Base-by-base conservation (phyloP, 2,329 filamentous ascomycete species). In the Xylariaceae sp. region DNA sequence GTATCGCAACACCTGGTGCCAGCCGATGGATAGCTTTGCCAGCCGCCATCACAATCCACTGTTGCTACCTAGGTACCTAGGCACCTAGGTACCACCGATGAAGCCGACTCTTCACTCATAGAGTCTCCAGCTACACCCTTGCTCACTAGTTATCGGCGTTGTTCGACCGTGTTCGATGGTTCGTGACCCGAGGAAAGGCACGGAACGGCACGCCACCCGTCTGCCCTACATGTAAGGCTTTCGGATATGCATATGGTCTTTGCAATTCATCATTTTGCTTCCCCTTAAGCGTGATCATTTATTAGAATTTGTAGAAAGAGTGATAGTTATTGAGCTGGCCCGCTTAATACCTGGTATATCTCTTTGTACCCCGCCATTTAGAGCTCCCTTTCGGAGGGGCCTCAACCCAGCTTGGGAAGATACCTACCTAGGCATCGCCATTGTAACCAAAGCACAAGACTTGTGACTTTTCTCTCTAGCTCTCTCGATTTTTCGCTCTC, bases 111-210 rank as follows among this genome's bases (percentile, higher is more conserved):
- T n/a, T n/a, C n/a, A n/a, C n/a, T n/a, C n/a, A n/a, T n/a, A n/a
- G n/a, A n/a, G n/a, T n/a, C n/a, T n/a, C n/a, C n/a, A n/a, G n/a
- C n/a, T n/a, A n/a, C 23, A 21, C 33, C 33, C 31, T 48, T 48
- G 45, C 31, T 14, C 36, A 6, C n/a, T 37, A 34, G 17, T 3
- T 28, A 24, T 53, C 55, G 45, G 36, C n/a, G 36, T n/a, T 37
- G 28, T 60, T 58, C 55, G 46, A 58, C 51, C n/a, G 36, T 34
- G 17, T 56, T 59, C 60, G 51, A 56, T 47, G 40, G 47, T 21
- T 39, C n/a, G 17, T 45, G n/a, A 19, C 19, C 56, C 46, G 46
- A 58, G 21, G 56, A 33, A 46, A 34, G 31, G 26, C 34, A 16
- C 37, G 28, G 37, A 43, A 41, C 17, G 36, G 49, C n/a, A 40